phyloP scores from a whole-genome alignment of 129 eudicot species.

The Artemisia tridentata region DNA sequence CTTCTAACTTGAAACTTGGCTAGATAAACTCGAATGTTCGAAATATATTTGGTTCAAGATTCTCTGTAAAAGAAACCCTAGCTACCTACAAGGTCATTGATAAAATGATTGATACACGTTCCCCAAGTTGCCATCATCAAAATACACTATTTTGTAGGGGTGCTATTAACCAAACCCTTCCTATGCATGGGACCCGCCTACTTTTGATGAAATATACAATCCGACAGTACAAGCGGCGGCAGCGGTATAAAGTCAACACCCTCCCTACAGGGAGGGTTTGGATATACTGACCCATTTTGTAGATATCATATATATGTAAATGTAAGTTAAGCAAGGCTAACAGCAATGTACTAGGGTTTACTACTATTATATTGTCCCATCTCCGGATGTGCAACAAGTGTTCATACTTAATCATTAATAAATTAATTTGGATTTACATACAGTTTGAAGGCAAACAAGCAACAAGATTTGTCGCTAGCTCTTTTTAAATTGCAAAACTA shows the following conservation, averaged over 20 bases:
- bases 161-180: too few species aligned
- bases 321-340: slow-evolving; percentile 20
- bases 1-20: background rate
- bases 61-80: slow-evolving; percentile 22
- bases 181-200: too few species aligned
- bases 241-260: too few species aligned
- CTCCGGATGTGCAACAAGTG: background rate
- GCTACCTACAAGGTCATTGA: slow-evolving; percentile 20
- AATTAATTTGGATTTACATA: too few species aligned
- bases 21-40: background rate
- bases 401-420: too few species aligned
- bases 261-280: too few species aligned
- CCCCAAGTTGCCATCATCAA: slow-evolving; percentile 38
- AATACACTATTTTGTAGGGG: slow-evolving; percentile 23
- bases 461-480: too few species aligned
- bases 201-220: too few species aligned
- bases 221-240: too few species aligned
- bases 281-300: too few species aligned
- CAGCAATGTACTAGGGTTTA: slow-evolving; percentile 19
- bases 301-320: slow-evolving; percentile 11
- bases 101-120: slow-evolving; percentile 31
- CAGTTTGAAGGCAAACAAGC: too few species aligned
- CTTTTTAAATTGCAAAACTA: too few species aligned
- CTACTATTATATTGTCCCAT: slow-evolving; percentile 2
- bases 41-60: slow-evolving; percentile 22